Conservation (phyloP, 2,329 filamentous ascomycete species). For the Amylocarpus encephaloides region DNA sequence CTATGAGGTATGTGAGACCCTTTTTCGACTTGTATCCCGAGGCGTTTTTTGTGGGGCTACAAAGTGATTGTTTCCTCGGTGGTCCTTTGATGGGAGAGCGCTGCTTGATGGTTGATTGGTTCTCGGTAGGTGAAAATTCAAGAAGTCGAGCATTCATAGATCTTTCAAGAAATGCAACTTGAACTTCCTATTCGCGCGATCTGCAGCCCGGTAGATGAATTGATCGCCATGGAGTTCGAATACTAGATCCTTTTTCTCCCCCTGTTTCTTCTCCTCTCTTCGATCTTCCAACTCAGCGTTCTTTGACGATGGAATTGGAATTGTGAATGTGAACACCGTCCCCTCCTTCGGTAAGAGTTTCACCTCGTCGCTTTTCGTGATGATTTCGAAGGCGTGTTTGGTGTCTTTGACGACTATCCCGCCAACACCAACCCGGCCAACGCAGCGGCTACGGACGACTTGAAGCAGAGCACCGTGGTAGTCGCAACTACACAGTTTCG, state of each 20-base stretch:
- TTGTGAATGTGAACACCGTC: slow-evolving; percentile 71
- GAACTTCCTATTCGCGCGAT: slow-evolving; percentile 87
- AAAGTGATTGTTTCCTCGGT: no score
- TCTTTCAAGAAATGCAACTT: slow-evolving; percentile 74
- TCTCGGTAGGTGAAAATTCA: neutral
- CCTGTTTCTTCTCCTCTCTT: slow-evolving; percentile 1
- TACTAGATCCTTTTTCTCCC: slow-evolving; percentile 44
- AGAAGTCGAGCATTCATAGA: slow-evolving; percentile 45
- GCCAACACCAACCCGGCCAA: slow-evolving; percentile 71
- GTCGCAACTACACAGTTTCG: slow-evolving; percentile 78
- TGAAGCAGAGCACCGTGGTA: slow-evolving; percentile 81
- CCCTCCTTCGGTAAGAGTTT: slow-evolving; percentile 87
- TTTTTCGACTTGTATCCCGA: neutral
- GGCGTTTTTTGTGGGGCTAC: neutral
- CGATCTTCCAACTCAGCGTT: slow-evolving; percentile 16
- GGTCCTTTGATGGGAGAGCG: no score
- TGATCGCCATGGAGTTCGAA: slow-evolving; percentile 87
- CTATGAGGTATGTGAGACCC: no score
- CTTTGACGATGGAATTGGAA: slow-evolving; percentile 40
- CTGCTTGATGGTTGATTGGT: no score
- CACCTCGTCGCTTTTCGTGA: slow-evolving; percentile 63
- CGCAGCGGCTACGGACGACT: slow-evolving; percentile 76
- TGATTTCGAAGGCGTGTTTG: slow-evolving; percentile 77
- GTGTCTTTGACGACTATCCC: slow-evolving; percentile 89
- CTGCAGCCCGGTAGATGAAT: slow-evolving; percentile 74